These are phyloP conservation scores for Daldinia decipiens DNA, from an alignment of 495 filamentous ascomycete species.

Conservation along the genomic window DNA sequence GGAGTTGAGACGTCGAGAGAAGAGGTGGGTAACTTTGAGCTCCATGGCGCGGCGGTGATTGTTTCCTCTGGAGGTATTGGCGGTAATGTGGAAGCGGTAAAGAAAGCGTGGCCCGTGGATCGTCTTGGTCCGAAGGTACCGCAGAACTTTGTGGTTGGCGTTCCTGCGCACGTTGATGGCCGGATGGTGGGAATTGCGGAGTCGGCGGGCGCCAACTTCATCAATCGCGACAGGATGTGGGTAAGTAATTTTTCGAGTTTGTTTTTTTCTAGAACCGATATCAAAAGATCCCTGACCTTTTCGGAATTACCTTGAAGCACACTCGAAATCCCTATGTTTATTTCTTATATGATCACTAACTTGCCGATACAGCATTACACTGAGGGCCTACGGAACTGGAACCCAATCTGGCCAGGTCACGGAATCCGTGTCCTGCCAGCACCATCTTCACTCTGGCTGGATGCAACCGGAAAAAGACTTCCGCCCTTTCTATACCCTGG, in stretches of 20 bases:
- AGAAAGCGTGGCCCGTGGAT: slow-evolving; percentile 58
- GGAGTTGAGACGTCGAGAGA: slow-evolving; percentile 57
- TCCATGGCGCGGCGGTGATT: slow-evolving; percentile 56
- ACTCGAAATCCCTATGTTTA: no score
- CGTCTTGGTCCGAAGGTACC: slow-evolving; percentile 59
- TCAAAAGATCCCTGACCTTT: no score
- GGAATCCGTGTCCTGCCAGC: slow-evolving; percentile 63
- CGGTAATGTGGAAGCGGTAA: slow-evolving; percentile 62
- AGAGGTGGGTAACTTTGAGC: slow-evolving; percentile 56
- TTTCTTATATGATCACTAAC: not conserved
- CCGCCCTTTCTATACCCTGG: slow-evolving; percentile 61
- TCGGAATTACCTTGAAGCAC: no score
- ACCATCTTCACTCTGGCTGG: slow-evolving; percentile 64
- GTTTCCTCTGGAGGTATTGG: slow-evolving; percentile 62
- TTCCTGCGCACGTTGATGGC: slow-evolving; percentile 63
- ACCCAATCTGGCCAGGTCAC: slow-evolving; percentile 63
- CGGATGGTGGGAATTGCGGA: slow-evolving; percentile 63
- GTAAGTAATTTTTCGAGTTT: not conserved
- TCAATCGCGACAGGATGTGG: slow-evolving; percentile 65
- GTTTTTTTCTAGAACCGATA: no score
- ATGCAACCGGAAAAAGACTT: slow-evolving; percentile 61
- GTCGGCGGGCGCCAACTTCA: slow-evolving; percentile 54
- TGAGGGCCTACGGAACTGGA: slow-evolving; percentile 63
- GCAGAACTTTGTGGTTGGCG: slow-evolving; percentile 60
- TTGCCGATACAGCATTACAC: slow-evolving; percentile 55